A percentile compares a stretch with the other conserved stretches of the same genome.
Conservation (phyloP, 177 flowering plant species). For the Tripterygium wilfordii region DNA sequence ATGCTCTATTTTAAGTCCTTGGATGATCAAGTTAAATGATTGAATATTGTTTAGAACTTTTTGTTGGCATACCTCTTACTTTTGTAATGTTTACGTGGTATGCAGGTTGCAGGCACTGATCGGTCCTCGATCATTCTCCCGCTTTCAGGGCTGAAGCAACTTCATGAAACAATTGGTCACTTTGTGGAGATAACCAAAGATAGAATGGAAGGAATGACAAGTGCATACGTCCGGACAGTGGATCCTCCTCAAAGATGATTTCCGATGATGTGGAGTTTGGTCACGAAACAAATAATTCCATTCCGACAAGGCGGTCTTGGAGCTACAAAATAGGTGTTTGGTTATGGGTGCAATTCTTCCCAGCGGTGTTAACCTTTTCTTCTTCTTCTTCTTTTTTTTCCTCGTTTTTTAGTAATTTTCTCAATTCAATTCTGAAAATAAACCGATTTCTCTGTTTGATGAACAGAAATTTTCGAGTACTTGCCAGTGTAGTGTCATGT, state of each 20-base stretch:
- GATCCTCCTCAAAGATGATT: conserved; percentile 83
- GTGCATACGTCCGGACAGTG: conserved; percentile 77
- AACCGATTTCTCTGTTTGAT: conserved; percentile 15
- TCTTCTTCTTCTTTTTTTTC: conserved; percentile 9
- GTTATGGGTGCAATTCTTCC: conserved; percentile 14
- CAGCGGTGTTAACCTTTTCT: conserved; percentile 4
- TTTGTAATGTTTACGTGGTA: conserved; percentile 1
- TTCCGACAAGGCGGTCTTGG: conserved; percentile 8
- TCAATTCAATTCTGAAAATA: conserved; percentile 19
- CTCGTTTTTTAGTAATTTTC: too few relatives aligned
- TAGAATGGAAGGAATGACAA: conserved; percentile 75
- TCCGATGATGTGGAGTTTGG: not conserved
- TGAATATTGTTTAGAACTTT: too few relatives aligned
- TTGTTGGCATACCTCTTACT: too few relatives aligned
- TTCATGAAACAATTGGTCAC: conserved; percentile 87
- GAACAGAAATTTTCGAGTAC: conserved; percentile 7
- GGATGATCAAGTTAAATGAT: too few relatives aligned
- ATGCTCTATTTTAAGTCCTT: too few relatives aligned
- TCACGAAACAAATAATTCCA: conserved; percentile 6
- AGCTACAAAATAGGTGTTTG: conserved; percentile 13
- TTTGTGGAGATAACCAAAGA: conserved; percentile 91
- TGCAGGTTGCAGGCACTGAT: conserved; percentile 90
- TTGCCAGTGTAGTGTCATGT: conserved; percentile 7
- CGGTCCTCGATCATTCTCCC: conserved; percentile 95
- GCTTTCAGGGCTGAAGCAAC: conserved; percentile 80